phyloP scores from a whole-genome alignment of 495 filamentous ascomycete species.

The Ramalina peruviana region DNA sequence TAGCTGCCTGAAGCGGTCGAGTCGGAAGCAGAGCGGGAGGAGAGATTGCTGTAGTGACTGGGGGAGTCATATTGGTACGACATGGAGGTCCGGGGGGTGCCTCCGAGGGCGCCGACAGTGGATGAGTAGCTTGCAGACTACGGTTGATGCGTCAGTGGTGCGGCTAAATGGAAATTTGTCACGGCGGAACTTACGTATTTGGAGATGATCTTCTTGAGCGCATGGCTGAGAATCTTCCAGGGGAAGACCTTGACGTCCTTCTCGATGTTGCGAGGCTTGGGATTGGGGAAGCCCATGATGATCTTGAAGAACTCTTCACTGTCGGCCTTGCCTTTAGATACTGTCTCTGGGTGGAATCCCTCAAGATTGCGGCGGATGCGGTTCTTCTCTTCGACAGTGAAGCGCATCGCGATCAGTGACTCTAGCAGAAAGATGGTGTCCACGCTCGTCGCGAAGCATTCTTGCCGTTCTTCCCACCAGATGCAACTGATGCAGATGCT shows the following conservation, averaged over 20 bases:
- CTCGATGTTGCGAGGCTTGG: conserved; percentile 94
- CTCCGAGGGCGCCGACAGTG: conserved; percentile 28
- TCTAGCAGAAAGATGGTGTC: conserved; percentile 91
- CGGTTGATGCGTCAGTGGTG: background rate
- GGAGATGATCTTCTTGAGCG: conserved; percentile 91
- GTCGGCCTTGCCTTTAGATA: conserved; percentile 81
- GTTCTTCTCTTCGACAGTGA: conserved; percentile 95
- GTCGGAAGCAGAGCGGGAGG: conserved; percentile 22
- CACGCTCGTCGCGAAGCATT: conserved; percentile 88
- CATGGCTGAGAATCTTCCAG: conserved; percentile 70
- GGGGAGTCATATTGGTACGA: conserved; percentile 29
- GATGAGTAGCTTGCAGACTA: conserved; percentile 41
- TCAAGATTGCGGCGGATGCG: conserved; percentile 90
- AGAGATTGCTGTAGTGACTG: conserved; percentile 26
- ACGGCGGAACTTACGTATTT: conserved; percentile 65
- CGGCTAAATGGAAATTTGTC: background rate
- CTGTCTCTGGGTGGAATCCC: conserved; percentile 75
- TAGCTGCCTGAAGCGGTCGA: conserved; percentile 12
- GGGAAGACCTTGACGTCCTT: conserved; percentile 98
- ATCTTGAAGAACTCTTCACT: conserved; percentile 96
- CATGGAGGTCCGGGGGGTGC: conserved; percentile 25
- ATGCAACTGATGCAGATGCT: conserved; percentile 85
- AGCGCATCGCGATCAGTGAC: conserved; percentile 65
- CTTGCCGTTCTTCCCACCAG: conserved; percentile 77
- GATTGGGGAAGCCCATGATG: conserved; percentile 93